Conservation (phyloP, 108 stramenopile species). For the Skeletonema costatum region DNA sequence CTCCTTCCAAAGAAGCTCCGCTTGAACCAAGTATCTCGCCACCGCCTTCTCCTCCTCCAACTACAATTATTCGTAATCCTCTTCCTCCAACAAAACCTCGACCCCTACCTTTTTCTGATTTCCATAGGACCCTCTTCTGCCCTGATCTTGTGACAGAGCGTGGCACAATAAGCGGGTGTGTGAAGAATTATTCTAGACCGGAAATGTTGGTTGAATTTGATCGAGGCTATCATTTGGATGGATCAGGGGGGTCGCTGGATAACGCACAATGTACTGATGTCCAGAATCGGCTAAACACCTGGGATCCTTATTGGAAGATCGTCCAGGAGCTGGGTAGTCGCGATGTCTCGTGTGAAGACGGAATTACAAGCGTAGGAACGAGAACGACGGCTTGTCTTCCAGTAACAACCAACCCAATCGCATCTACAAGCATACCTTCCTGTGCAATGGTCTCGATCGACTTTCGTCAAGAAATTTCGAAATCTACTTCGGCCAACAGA, state of each 20-base stretch:
- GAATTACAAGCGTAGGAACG: constrained; percentile 30
- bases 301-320: constrained; percentile 71
- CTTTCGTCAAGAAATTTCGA: constrained; percentile 15
- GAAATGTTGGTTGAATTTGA: constrained; percentile 9
- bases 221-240: constrained; percentile 33
- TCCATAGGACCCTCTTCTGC: constrained; percentile 11
- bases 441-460: constrained; percentile 18
- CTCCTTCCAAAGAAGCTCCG: background rate
- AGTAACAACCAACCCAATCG: background rate
- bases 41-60: constrained; percentile 24
- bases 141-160: constrained; percentile 9
- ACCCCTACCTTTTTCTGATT: constrained; percentile 26
- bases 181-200: background rate
- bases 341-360: background rate
- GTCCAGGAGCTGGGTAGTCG: constrained; percentile 36
- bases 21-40: constrained; percentile 6
- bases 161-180: constrained; percentile 15
- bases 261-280: constrained; percentile 21
- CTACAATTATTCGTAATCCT: constrained; percentile 12
- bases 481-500: constrained; percentile 1
- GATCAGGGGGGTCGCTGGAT: constrained; percentile 26
- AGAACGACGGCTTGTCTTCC: constrained; percentile 27
- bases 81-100: constrained; percentile 10
- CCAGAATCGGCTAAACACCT: constrained; percentile 39
- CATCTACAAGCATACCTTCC: background rate